Evolutionary conservation across 805 yeast species (phyloP).

Genomic region (Wickerhamiella azyma): DNA sequence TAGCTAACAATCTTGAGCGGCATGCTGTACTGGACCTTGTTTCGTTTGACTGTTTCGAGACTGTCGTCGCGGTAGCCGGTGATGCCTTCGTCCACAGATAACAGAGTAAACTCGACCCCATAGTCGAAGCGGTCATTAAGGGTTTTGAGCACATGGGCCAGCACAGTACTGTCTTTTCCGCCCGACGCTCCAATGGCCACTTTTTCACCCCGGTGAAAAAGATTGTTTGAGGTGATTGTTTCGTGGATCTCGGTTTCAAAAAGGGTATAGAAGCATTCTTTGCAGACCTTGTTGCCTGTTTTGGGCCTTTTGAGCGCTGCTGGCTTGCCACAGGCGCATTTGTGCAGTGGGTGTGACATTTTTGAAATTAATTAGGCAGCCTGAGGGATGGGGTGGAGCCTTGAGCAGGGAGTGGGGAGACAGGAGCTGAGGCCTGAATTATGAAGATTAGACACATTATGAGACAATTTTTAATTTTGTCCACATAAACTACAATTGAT

Average conservation of each 20-base stretch:
- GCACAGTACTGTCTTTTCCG: slow-evolving; percentile 93
- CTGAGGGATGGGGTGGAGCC: too few species aligned
- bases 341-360: slow-evolving; percentile 1
- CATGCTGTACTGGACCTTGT: slow-evolving; percentile 70
- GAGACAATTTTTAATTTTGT: too few species aligned
- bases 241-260: slow-evolving; percentile 94
- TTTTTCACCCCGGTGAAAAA: slow-evolving; percentile 68
- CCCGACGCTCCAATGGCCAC: slow-evolving; percentile 99
- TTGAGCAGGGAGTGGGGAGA: too few species aligned
- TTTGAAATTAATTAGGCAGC: too few species aligned
- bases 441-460: too few species aligned
- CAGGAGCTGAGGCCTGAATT: too few species aligned
- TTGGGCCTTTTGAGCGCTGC: slow-evolving; percentile 89
- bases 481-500: too few species aligned
- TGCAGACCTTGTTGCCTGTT: slow-evolving; percentile 78
- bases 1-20: slow-evolving; percentile 74
- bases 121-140: slow-evolving; percentile 79
- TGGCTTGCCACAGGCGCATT: slow-evolving; percentile 32
- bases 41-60: slow-evolving; percentile 88
- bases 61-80: slow-evolving; percentile 96
- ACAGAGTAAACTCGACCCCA: slow-evolving; percentile 68
- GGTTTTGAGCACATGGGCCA: slow-evolving; percentile 76
- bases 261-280: slow-evolving; percentile 74
- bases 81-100: slow-evolving; percentile 93
- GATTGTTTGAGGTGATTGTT: slow-evolving; percentile 55